Percentiles rank a stretch among this genome's conserved stretches.
These are phyloP conservation scores for Phoenix dactylifera DNA, from an alignment of 176 grass and related monocot species.

Conservation along the genomic window DNA sequence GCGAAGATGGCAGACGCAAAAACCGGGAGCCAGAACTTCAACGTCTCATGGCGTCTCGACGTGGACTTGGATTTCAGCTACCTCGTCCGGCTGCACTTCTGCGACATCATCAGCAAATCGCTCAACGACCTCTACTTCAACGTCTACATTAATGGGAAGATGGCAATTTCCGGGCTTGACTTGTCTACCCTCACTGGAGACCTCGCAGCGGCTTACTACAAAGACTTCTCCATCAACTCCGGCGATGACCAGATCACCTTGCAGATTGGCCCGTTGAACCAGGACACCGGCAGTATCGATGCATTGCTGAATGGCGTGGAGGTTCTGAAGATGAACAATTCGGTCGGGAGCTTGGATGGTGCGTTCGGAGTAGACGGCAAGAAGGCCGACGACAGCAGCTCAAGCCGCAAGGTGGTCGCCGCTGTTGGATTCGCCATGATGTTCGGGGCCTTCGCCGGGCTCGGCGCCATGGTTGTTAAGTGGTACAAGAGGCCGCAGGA, in stretches of 20 bases:
- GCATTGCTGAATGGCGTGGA: slow-evolving; percentile 13
- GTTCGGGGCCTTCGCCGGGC: background rate
- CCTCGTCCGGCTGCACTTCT: slow-evolving; percentile 10
- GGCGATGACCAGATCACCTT: background rate
- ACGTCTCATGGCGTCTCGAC: slow-evolving; percentile 3
- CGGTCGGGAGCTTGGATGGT: slow-evolving; percentile 7
- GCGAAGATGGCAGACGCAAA: slow-evolving; percentile 6
- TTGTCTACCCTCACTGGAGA: background rate
- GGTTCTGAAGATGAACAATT: slow-evolving; percentile 16
- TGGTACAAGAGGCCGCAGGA: background rate
- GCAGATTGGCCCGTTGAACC: background rate
- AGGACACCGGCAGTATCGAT: background rate
- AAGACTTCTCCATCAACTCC: slow-evolving; percentile 2
- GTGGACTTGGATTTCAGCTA: background rate
- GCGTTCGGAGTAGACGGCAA: background rate
- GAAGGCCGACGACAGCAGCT: background rate
- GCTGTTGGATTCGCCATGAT: background rate
- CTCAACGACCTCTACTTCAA: slow-evolving; percentile 17
- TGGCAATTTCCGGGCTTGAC: slow-evolving; percentile 1
- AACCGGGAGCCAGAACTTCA: background rate
- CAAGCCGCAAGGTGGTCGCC: background rate
- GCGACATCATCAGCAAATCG: slow-evolving; percentile 13
- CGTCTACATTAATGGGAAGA: slow-evolving; percentile 3
- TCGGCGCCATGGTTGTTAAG: background rate
- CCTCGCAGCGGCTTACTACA: slow-evolving; percentile 7